A percentile compares a stretch with the other conserved stretches of the same genome.
phyloP scores from a whole-genome alignment of 106 monocot genomes.

The Dendrobium catenatum region DNA sequence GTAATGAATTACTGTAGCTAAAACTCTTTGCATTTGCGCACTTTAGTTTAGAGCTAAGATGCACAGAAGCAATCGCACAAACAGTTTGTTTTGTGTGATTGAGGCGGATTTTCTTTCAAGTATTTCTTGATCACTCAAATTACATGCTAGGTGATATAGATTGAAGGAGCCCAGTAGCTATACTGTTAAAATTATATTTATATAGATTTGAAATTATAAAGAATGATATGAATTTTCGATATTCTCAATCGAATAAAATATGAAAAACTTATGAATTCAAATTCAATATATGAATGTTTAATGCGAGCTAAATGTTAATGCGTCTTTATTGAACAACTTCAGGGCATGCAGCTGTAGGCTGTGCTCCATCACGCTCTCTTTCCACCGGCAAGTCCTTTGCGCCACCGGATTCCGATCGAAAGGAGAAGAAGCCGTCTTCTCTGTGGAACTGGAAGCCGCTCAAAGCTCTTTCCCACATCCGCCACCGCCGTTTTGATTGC shows the following conservation, averaged over 20 bases:
- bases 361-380: constrained; percentile 13
- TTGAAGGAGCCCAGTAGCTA: neutral
- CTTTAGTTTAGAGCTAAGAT: neutral
- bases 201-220: neutral
- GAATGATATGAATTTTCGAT: neutral
- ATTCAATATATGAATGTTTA: too few relatives aligned
- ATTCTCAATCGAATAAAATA: neutral
- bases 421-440: constrained; percentile 10
- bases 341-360: neutral
- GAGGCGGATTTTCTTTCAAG: neutral
- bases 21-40: neutral
- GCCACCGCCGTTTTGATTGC: constrained; percentile 73
- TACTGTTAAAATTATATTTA: neutral
- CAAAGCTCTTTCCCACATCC: constrained; percentile 58
- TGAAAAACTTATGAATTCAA: too few relatives aligned
- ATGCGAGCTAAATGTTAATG: too few relatives aligned
- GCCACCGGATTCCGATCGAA: constrained; percentile 9
- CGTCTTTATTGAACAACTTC: neutral
- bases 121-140: neutral
- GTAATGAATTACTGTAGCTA: neutral
- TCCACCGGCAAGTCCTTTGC: constrained; percentile 20
- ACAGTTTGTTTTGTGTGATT: neutral
- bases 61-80: neutral
- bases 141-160: too few relatives aligned
- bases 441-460: constrained; percentile 69